Evolutionary conservation across 2,329 filamentous ascomycete genomes (phyloP).

Genomic region (Neurospora sp.): DNA sequence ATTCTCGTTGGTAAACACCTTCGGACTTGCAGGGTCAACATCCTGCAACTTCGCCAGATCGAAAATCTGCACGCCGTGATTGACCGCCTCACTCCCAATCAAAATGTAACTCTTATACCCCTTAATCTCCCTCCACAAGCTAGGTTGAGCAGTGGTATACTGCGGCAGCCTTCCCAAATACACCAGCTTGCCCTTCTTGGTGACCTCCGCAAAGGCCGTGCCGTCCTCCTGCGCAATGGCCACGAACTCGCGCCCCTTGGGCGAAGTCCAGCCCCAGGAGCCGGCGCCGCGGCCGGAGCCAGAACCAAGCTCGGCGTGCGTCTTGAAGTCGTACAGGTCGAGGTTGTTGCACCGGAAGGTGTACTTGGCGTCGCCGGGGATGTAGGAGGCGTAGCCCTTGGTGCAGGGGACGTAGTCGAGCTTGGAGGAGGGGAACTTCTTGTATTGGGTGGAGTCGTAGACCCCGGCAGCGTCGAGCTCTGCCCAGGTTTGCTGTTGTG

Average conservation of each 20-base stretch:
- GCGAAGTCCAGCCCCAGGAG: slow-evolving; percentile 37
- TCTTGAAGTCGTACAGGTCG: slow-evolving; percentile 46
- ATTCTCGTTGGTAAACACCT: slow-evolving; percentile 22
- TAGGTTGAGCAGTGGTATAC: slow-evolving; percentile 26
- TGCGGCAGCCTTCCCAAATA: slow-evolving; percentile 36
- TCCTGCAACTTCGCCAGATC: slow-evolving; percentile 45
- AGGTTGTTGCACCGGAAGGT: slow-evolving; percentile 39
- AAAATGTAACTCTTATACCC: slow-evolving; percentile 31
- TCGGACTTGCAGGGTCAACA: slow-evolving; percentile 30
- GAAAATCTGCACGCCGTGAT: slow-evolving; percentile 52
- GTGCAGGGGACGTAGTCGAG: slow-evolving; percentile 25
- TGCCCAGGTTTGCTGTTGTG: slow-evolving; percentile 7
- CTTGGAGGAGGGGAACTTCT: slow-evolving; percentile 6
- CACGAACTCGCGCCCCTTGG: slow-evolving; percentile 37
- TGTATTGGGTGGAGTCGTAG: slow-evolving; percentile 13
- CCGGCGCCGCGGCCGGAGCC: slow-evolving; percentile 26
- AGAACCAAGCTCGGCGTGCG: slow-evolving; percentile 42
- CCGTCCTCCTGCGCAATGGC: slow-evolving; percentile 39
- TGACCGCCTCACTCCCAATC: slow-evolving; percentile 29
- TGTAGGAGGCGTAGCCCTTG: slow-evolving; percentile 33
- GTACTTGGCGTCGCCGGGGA: slow-evolving; percentile 34
- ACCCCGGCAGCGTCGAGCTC: slow-evolving; percentile 8
- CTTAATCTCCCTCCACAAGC: slow-evolving; percentile 30
- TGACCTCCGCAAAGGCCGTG: slow-evolving; percentile 38
- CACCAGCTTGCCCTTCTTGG: slow-evolving; percentile 31